Evolutionary conservation across 305 asterid genomes (phyloP), one percentile per base, ranked within the genome.

Genomic region (Fraxinus albicans): DNA sequence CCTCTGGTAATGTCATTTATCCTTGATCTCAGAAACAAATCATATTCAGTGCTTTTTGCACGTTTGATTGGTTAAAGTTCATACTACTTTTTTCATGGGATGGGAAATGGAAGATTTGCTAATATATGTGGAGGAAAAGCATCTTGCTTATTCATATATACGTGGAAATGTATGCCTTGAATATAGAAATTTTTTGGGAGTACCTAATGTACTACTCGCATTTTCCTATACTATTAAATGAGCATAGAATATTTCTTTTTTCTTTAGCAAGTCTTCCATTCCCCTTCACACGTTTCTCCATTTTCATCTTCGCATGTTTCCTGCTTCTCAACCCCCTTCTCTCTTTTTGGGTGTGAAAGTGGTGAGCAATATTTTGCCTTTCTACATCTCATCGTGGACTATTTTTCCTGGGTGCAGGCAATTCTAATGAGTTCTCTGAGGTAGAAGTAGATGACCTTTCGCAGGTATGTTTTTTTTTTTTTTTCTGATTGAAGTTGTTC

Each of bases 1-100:
- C 87, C 60, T 90, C 95, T 73, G 98, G 98, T 92, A 94, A 78
- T 76, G 84, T 78, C 47, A 65, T 88, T 84, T 73, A 13, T 60
- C 70, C 80, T 77, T 67, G 67, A 23, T 83, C 44, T 65, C 44
- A 42, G 47, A 53, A 53, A 53, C 63, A 53, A 53, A 53, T 53
- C 63, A 0, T 53, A 53, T 53, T 15, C 23, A 17, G 63, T 53
- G 63, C 7, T 50, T 15, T 53, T 44, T 44, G n/a, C 55, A 44
- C 55, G 17, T 44, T 12, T 44, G n/a, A 44, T 44, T 44, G 55
- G n/a, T 44, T 44, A 44, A 44, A 44, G 53, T 47, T 47, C 58
- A 13, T 47, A 47, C 58, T 47, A 47, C 19, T 13, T 13, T 47
- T 47, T 47, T 4, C 58, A 44, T 44, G 58, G 55, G 55, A 44